Conservation (phyloP, 345 rosid genomes). For the Populus ilicifolia region DNA sequence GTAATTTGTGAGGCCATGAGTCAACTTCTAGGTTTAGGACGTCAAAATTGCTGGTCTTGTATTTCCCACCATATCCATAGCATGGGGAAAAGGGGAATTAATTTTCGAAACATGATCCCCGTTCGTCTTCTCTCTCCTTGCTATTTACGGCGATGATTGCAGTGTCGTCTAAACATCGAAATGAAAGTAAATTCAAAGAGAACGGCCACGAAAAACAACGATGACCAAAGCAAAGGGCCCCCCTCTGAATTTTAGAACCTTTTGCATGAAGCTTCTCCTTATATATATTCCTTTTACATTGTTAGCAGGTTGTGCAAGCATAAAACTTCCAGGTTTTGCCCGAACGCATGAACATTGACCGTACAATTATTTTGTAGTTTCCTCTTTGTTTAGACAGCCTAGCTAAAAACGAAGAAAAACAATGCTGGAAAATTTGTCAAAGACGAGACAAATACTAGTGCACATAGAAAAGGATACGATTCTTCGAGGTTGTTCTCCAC, state of each 20-base stretch:
- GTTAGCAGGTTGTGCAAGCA: background rate
- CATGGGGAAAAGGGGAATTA: background rate
- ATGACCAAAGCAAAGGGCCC: background rate
- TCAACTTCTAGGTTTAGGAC: background rate
- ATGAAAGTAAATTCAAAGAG: background rate
- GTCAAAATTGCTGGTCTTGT: background rate
- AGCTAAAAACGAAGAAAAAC: too few relatives aligned
- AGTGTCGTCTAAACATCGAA: background rate
- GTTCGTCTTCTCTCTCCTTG: background rate
- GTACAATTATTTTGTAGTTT: too few relatives aligned
- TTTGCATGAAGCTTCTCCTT: too few relatives aligned
- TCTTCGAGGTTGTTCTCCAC: too few relatives aligned
- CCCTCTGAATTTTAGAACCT: too few relatives aligned
- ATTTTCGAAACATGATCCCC: background rate
- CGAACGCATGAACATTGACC: too few relatives aligned
- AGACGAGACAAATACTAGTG: too few relatives aligned
- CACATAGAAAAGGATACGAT: too few relatives aligned
- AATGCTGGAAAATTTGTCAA: too few relatives aligned
- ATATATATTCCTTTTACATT: background rate
- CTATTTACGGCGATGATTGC: background rate
- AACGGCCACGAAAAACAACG: background rate
- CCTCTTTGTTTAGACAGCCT: too few relatives aligned
- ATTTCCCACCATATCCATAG: background rate
- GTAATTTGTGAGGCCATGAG: background rate
- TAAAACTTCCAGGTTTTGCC: too few relatives aligned